Conservation (phyloP, 345 rosid species). For the Euclidium syriacum region DNA sequence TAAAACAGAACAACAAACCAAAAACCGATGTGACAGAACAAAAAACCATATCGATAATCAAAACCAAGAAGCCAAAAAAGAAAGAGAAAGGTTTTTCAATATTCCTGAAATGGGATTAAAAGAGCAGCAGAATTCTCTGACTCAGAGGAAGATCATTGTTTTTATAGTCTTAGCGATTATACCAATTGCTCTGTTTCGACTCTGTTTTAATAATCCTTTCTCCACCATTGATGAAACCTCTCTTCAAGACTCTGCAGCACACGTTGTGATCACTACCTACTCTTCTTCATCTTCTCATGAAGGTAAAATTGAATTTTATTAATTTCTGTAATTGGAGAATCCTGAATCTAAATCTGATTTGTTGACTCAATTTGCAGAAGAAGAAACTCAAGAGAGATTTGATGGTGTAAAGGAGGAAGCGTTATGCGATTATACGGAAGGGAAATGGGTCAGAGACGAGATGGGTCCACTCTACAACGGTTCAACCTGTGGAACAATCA, state of each 20-base stretch:
- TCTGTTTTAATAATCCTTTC: constrained; percentile 21
- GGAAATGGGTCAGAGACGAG: constrained; percentile 69
- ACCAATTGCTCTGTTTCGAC: constrained; percentile 28
- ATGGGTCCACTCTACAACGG: constrained; percentile 74
- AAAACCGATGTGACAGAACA: constrained; percentile 10
- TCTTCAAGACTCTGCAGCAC: constrained; percentile 22
- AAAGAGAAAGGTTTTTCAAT: background rate
- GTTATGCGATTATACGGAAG: constrained; percentile 67
- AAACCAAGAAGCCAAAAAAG: background rate
- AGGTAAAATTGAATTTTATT: constrained; percentile 26
- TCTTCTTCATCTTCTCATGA: constrained; percentile 19
- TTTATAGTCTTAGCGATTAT: constrained; percentile 10
- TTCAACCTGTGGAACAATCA: constrained; percentile 72
- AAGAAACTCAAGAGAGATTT: constrained; percentile 25
- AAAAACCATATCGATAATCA: constrained; percentile 12
- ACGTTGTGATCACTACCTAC: constrained; percentile 8
- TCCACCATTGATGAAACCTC: constrained; percentile 18
- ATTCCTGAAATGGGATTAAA: constrained; percentile 28
- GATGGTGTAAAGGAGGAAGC: constrained; percentile 13
- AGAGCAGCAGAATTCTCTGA: constrained; percentile 7
- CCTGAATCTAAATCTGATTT: too few relatives aligned
- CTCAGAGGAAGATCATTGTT: constrained; percentile 21
- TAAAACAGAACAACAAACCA: constrained; percentile 18
- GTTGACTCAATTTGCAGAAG: constrained; percentile 42
- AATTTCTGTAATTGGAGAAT: too few relatives aligned